Conservation (phyloP, 331 rosid species). For the Phaseolus coccineus region DNA sequence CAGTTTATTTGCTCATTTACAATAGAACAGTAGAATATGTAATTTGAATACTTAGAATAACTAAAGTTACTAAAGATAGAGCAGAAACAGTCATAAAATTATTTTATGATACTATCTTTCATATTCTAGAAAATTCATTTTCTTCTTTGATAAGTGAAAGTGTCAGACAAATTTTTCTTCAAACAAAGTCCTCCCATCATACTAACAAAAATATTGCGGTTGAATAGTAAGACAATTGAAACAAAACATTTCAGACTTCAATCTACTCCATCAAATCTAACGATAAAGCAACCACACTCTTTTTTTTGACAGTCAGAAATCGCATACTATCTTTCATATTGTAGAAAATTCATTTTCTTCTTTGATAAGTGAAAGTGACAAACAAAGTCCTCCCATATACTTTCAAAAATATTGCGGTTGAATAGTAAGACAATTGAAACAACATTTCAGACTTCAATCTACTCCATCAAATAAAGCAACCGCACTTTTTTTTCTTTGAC, state of each 20-base stretch:
- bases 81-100: conserved; percentile 6
- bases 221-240: background rate
- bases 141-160: background rate
- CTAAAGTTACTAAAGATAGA: background rate
- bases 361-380: background rate
- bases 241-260: conserved; percentile 19
- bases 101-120: background rate
- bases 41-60: conserved; percentile 6
- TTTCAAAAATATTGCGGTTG: conserved; percentile 15
- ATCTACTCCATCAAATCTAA: background rate
- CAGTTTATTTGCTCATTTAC: conserved; percentile 16
- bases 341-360: conserved; percentile 15
- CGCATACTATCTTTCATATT: background rate
- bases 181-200: background rate
- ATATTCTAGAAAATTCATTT: conserved; percentile 8
- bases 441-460: conserved; percentile 10
- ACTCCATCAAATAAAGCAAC: background rate
- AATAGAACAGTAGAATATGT: conserved; percentile 22
- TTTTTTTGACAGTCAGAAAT: background rate
- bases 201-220: conserved; percentile 13
- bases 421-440: conserved; percentile 10
- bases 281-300: background rate
- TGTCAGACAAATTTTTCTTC: background rate
- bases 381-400: background rate
- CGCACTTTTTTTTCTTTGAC: background rate